phyloP scores from a whole-genome alignment of 169 alveolate species.

The Plasmodium cynomolgi region DNA sequence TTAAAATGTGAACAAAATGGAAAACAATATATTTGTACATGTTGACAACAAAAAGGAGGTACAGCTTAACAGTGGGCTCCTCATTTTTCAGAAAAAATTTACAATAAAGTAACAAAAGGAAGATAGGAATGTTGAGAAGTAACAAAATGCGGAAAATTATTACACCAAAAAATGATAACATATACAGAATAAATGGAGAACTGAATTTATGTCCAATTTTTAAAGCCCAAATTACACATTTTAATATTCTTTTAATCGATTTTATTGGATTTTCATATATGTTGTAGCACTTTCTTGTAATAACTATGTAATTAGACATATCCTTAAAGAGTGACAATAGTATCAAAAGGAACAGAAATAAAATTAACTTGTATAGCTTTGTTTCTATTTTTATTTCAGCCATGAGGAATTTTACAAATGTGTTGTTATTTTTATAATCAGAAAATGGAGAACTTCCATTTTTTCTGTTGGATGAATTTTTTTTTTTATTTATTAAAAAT shows the following conservation, averaged over 20 bases:
- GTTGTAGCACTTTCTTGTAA: conserved; percentile 73
- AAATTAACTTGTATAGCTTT: conserved; percentile 52
- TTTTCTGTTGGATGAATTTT: background rate
- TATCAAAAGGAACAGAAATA: conserved; percentile 38
- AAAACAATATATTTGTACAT: conserved; percentile 45
- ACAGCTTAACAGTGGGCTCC: conserved; percentile 5
- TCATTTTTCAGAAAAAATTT: conserved; percentile 51
- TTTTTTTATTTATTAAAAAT: conserved; percentile 13
- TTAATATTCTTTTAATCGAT: conserved; percentile 56
- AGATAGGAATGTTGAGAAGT: conserved; percentile 52
- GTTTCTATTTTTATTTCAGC: conserved; percentile 66
- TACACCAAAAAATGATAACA: conserved; percentile 33
- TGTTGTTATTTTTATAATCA: conserved; percentile 30
- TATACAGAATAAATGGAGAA: conserved; percentile 39
- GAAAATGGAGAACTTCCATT: conserved; percentile 7
- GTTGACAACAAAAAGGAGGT: conserved; percentile 8
- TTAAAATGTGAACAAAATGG: conserved; percentile 34
- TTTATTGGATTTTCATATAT: conserved; percentile 67
- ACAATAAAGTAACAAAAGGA: conserved; percentile 31
- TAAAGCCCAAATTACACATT: conserved; percentile 20
- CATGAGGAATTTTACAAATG: conserved; percentile 56
- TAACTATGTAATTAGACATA: conserved; percentile 53
- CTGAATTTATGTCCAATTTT: conserved; percentile 53
- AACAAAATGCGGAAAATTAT: conserved; percentile 30
- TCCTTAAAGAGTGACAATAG: conserved; percentile 46